Evolutionary conservation across 768 basidiomycete species (phyloP).

Genomic region (Neoboletus brunneissimus): DNA sequence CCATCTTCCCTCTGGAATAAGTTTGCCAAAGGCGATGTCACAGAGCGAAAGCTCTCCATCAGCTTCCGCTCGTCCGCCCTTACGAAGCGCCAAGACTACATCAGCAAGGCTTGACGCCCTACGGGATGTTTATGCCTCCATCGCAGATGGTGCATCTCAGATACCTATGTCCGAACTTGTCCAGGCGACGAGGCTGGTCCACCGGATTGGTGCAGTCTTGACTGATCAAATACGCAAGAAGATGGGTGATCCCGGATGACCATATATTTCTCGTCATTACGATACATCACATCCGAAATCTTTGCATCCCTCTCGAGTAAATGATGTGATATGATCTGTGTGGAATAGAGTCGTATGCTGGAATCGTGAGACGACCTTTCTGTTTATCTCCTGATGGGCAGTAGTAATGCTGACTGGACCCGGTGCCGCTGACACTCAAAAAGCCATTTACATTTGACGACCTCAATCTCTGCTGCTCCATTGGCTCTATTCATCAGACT

Average conservation of each 20-base stretch:
- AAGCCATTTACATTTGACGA: neutral
- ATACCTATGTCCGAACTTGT: conserved; percentile 48
- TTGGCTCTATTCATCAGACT: neutral
- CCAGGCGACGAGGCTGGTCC: conserved; percentile 43
- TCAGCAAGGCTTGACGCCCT: conserved; percentile 44
- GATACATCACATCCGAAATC: conserved; percentile 48
- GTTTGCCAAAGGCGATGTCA: conserved; percentile 5
- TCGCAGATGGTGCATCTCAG: conserved; percentile 46
- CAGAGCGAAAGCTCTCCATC: conserved; percentile 9
- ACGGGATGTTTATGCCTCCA: conserved; percentile 41
- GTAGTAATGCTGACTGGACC: too few species aligned
- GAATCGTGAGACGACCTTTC: neutral
- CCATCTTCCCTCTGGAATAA: neutral
- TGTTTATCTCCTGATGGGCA: neutral
- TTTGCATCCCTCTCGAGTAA: neutral
- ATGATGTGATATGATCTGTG: conserved; percentile 1
- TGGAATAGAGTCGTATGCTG: neutral
- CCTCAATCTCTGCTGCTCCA: neutral
- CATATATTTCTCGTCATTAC: neutral
- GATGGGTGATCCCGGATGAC: conserved; percentile 20
- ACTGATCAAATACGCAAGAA: conserved; percentile 45
- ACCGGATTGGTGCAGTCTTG: conserved; percentile 45
- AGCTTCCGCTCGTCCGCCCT: conserved; percentile 12
- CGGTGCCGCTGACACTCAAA: neutral
- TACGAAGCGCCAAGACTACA: conserved; percentile 39